phyloP scores from a whole-genome alignment of 2,329 filamentous ascomycete genomes.

The Aspergillus pseudonomiae region DNA sequence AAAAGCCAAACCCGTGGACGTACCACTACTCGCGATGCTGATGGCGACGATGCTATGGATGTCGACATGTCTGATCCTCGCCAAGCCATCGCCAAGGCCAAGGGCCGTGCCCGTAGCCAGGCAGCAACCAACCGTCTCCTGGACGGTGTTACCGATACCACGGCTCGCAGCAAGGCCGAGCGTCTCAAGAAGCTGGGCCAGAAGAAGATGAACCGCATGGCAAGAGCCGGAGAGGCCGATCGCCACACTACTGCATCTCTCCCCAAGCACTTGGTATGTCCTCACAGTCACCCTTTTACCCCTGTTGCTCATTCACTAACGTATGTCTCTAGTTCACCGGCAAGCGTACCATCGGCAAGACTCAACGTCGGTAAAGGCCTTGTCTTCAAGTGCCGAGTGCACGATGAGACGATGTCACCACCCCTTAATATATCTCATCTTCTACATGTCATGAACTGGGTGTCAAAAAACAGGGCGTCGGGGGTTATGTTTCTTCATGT shows the following conservation, averaged over 20 bases:
- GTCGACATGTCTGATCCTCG: slow-evolving; percentile 43
- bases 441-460: slow-evolving; percentile 14
- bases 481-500: slow-evolving; percentile 11
- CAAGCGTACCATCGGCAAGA: slow-evolving; percentile 94
- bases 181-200: slow-evolving; percentile 85
- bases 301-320: slow-evolving; percentile 26
- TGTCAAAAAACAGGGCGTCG: slow-evolving; percentile 15
- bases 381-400: slow-evolving; percentile 11
- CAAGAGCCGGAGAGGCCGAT: slow-evolving; percentile 94
- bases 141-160: slow-evolving; percentile 65
- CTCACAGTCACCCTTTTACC: slow-evolving; percentile 6
- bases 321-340: slow-evolving; percentile 67
- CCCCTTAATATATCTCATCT: slow-evolving; percentile 21
- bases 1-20: slow-evolving; percentile 67
- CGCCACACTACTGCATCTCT: slow-evolving; percentile 80
- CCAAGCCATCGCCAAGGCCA: slow-evolving; percentile 65
- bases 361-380: slow-evolving; percentile 49
- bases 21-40: slow-evolving; percentile 65
- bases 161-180: slow-evolving; percentile 75
- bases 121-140: slow-evolving; percentile 51
- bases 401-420: slow-evolving; percentile 31
- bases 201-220: slow-evolving; percentile 99
- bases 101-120: slow-evolving; percentile 67
- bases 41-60: slow-evolving; percentile 72
- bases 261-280: slow-evolving; percentile 86